A percentile compares a stretch with the other conserved stretches of the same genome.
phyloP scores from a whole-genome alignment of 805 yeast genomes.

The Phaffomyces opuntiae region DNA sequence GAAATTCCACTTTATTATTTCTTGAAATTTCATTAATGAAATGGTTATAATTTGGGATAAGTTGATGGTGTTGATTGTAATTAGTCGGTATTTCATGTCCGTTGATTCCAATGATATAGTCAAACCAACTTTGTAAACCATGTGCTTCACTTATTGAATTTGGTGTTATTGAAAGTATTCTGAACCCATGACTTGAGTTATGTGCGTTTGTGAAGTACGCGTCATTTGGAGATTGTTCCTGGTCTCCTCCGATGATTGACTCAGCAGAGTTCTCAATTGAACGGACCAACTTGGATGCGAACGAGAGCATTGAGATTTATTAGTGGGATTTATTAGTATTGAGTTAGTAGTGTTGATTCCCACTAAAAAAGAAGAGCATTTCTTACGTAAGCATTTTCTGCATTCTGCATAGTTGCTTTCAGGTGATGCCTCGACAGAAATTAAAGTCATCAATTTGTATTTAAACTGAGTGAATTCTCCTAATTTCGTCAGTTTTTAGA shows the following conservation, averaged over 20 bases:
- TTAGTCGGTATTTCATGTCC: conserved; percentile 49
- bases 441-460: too few species aligned
- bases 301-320: conserved; percentile 40
- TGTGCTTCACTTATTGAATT: conserved; percentile 34
- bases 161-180: conserved; percentile 44
- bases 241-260: conserved; percentile 22
- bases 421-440: not conserved
- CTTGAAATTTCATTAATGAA: conserved; percentile 38
- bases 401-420: not conserved
- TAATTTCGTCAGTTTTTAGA: too few species aligned
- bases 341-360: too few species aligned
- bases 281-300: conserved; percentile 57
- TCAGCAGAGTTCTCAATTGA: conserved; percentile 39
- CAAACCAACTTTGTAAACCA: conserved; percentile 82
- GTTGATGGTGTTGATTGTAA: conserved; percentile 26
- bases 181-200: conserved; percentile 40
- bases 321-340: too few species aligned
- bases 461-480: too few species aligned
- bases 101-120: conserved; percentile 74
- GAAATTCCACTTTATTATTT: conserved; percentile 40
- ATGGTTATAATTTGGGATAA: conserved; percentile 37
- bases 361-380: not conserved
- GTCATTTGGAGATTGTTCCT: conserved; percentile 19
- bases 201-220: conserved; percentile 23
- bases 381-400: not conserved